Percentiles rank a stretch among this genome's conserved stretches.
These are phyloP conservation scores for Penicillium sp. DNA, from an alignment of 2,329 filamentous ascomycete genomes.

Conservation along the genomic window DNA sequence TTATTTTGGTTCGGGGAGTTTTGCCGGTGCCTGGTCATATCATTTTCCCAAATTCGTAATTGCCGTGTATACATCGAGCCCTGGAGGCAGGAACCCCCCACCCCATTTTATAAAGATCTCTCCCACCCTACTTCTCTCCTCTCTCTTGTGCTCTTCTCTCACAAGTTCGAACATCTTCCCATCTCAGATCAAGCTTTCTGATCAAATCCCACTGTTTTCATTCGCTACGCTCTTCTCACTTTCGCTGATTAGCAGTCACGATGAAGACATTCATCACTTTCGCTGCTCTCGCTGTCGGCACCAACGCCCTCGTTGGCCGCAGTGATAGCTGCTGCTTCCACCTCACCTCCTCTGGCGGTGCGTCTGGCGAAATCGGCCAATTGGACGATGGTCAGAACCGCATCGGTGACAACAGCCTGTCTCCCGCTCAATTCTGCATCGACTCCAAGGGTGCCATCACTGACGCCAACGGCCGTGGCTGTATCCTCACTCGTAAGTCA, in stretches of 20 bases:
- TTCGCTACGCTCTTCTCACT: constrained; percentile 6
- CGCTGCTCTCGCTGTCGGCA: constrained; percentile 42
- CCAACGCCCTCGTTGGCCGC: constrained; percentile 46
- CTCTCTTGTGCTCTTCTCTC: background rate
- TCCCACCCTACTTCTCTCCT: background rate
- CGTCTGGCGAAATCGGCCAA: constrained; percentile 60
- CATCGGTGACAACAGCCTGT: constrained; percentile 52
- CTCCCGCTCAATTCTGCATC: constrained; percentile 57
- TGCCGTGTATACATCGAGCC: background rate
- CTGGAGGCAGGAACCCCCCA: constrained; percentile 5
- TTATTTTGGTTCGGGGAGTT: constrained; percentile 13
- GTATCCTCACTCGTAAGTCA: constrained; percentile 62
- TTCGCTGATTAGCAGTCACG: constrained; percentile 2
- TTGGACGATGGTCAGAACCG: constrained; percentile 64
- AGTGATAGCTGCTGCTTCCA: constrained; percentile 54
- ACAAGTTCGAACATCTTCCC: background rate
- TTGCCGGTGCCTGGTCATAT: constrained; percentile 7
- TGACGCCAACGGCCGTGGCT: constrained; percentile 60
- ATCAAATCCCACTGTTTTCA: constrained; percentile 3
- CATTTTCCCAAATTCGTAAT: background rate
- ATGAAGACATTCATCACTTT: constrained; percentile 45
- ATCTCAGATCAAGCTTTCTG: background rate
- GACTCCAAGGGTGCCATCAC: constrained; percentile 55
- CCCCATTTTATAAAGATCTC: constrained; percentile 19
- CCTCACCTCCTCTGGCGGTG: constrained; percentile 52